These are phyloP conservation scores for Nepenthes gracilis DNA, from an alignment of 148 eudicot species.

Conservation along the genomic window DNA sequence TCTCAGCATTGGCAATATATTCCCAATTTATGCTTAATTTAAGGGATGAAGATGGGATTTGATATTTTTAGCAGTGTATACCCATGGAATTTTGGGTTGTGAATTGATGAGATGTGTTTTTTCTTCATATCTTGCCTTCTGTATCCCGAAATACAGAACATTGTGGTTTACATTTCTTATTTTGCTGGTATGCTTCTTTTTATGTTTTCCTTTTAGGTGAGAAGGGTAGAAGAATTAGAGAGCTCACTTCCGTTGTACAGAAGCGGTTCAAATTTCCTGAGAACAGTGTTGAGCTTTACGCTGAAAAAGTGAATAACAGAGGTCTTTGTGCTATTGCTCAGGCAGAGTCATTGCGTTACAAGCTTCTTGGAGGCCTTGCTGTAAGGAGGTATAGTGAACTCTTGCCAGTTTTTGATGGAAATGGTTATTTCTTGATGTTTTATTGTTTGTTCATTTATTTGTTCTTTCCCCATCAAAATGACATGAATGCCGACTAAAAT, in stretches of 20 bases:
- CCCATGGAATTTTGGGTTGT: no score
- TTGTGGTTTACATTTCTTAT: neutral
- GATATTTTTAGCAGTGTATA: no score
- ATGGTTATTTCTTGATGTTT: neutral
- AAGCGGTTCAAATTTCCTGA: slow-evolving; percentile 54
- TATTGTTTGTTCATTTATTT: neutral
- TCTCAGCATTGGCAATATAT: no score
- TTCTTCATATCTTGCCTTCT: no score
- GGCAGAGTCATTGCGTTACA: slow-evolving; percentile 58
- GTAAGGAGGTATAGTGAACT: slow-evolving; percentile 35
- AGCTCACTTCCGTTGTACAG: slow-evolving; percentile 45
- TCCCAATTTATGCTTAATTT: no score
- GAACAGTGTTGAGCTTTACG: slow-evolving; percentile 55
- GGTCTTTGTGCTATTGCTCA: slow-evolving; percentile 52
- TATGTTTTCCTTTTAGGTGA: slow-evolving; percentile 19
- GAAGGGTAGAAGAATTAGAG: slow-evolving; percentile 55
- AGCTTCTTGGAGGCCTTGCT: slow-evolving; percentile 53
- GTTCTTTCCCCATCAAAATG: no score
- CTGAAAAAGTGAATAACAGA: slow-evolving; percentile 46
- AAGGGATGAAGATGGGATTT: no score
- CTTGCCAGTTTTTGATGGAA: neutral
- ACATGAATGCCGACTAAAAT: no score
- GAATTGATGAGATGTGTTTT: no score
- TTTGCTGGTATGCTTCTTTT: neutral
- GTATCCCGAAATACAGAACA: no score